Base-by-base conservation (phyloP, 1,284 basidiomycete species). In the Leccinum huronense region DNA sequence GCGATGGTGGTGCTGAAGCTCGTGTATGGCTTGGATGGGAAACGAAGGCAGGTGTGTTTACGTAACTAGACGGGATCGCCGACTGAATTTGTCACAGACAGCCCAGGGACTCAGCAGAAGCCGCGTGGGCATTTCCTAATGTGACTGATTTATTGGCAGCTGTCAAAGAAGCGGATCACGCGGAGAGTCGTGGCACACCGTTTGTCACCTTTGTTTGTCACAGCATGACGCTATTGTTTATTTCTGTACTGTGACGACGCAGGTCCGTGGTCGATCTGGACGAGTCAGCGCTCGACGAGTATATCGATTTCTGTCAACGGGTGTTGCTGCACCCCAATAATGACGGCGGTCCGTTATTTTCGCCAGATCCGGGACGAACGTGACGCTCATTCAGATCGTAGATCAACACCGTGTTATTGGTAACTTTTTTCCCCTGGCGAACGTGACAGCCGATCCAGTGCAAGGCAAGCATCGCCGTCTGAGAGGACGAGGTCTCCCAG, bases 11-110 rank as follows among this genome's bases (percentile, higher is more conserved):
- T 89, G 34, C 80, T 95, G 73, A 95, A 95, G 77, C 80, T 95
- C 79, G 83, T 88, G 10, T 95, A 95, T 71, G 93, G 94, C 1
- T 74, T 95, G 34, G 93, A 95, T 74, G 91, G 86, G n/a, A 77
- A 76, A 65, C 66, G 72, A 58, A 84, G 90, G 90, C 87, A 63
- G 62, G 61, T 48, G 45, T 59, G 5, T 40, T 64, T 65, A 63
- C 57, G 60, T 60, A 51, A 54, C 63, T 55, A 23, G 40, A 42
- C 56, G 30, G 57, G 63, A 38, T 58, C 33, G 45, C 38, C 45
- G 54, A 57, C 61, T 68, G 61, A 73, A 27, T 57, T 13, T 53
- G 40, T 58, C 71, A 74, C 69, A 88, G 87, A 71, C 71, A 74
- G 31, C 84, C 89, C 58, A 76, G 69, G 62, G 77, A 80, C 54